A percentile compares a stretch with the other conserved stretches of the same genome.
Evolutionary conservation across 176 grass and related monocot species (phyloP).

Genomic region (Ananas comosus): DNA sequence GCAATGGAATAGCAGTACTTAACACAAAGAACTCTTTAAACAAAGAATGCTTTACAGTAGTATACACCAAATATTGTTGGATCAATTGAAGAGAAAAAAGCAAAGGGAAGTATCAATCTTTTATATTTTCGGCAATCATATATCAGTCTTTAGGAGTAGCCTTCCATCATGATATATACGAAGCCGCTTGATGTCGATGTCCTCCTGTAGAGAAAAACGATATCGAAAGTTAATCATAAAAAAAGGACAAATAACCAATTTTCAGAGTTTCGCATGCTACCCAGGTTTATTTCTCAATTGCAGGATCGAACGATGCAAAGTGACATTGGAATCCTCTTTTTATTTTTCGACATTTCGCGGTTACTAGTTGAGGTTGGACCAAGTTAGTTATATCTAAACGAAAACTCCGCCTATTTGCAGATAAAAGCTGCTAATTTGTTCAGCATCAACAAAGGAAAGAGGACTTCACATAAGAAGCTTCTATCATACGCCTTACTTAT

Average conservation of each 20-base stretch:
- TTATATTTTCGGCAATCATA: neutral
- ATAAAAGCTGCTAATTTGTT: neutral
- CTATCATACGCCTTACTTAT: too few species aligned
- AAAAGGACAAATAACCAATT: neutral
- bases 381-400: neutral
- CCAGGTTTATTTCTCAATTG: neutral
- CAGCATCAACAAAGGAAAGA: too few species aligned
- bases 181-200: constrained; percentile 42
- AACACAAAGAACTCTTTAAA: too few species aligned
- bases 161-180: constrained; percentile 81
- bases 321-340: neutral
- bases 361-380: neutral
- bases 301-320: neutral
- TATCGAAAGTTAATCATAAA: constrained; percentile 8
- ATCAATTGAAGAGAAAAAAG: neutral
- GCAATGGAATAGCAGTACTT: too few species aligned
- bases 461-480: too few species aligned
- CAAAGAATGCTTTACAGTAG: too few species aligned
- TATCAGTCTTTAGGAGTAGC: constrained; percentile 30
- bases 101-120: neutral
- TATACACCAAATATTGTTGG: too few species aligned
- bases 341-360: neutral
- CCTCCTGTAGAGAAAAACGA: constrained; percentile 36
- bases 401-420: neutral
- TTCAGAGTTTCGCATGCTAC: neutral